A percentile compares a stretch with the other conserved stretches of the same genome.
Evolutionary conservation across 2,329 filamentous ascomycete species (phyloP).

Genomic region (Orbilia brochopaga): DNA sequence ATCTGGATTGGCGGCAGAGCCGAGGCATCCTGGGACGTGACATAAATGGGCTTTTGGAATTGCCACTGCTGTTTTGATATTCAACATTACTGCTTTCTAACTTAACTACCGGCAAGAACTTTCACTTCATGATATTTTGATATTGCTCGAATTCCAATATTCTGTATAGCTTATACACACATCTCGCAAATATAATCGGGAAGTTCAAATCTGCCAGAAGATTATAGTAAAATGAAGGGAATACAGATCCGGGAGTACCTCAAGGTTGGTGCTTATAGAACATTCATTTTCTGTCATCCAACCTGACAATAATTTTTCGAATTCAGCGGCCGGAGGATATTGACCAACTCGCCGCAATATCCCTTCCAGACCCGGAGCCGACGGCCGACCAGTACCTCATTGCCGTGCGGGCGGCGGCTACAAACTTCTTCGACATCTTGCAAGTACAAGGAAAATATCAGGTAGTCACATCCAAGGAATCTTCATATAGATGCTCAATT

Average conservation of each 20-base stretch:
- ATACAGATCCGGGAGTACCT: conserved; percentile 77
- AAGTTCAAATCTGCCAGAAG: too few relatives aligned
- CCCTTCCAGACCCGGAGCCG: conserved; percentile 76
- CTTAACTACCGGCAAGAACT: background rate
- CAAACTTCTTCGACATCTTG: conserved; percentile 97
- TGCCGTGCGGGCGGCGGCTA: conserved; percentile 81
- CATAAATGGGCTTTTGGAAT: background rate
- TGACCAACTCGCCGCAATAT: conserved; percentile 74
- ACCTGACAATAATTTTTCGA: conserved; percentile 1
- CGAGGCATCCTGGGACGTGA: background rate
- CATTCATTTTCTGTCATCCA: background rate
- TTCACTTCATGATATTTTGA: background rate
- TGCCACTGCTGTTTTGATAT: background rate
- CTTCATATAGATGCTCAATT: conserved; percentile 58
- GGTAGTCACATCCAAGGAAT: conserved; percentile 40
- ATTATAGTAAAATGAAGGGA: conserved; percentile 68
- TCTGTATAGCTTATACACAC: too few relatives aligned
- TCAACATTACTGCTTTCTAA: background rate
- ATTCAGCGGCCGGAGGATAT: conserved; percentile 77
- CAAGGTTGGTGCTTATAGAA: conserved; percentile 63
- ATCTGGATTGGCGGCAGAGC: background rate
- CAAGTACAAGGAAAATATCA: conserved; percentile 97
- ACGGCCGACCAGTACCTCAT: conserved; percentile 80
- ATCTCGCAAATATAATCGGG: too few relatives aligned
- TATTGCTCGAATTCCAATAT: background rate